Percentiles rank a stretch among this genome's conserved stretches.
Evolutionary conservation across 352 stramenopile genomes (phyloP).

Genomic region (Aphanomyces euteiches): DNA sequence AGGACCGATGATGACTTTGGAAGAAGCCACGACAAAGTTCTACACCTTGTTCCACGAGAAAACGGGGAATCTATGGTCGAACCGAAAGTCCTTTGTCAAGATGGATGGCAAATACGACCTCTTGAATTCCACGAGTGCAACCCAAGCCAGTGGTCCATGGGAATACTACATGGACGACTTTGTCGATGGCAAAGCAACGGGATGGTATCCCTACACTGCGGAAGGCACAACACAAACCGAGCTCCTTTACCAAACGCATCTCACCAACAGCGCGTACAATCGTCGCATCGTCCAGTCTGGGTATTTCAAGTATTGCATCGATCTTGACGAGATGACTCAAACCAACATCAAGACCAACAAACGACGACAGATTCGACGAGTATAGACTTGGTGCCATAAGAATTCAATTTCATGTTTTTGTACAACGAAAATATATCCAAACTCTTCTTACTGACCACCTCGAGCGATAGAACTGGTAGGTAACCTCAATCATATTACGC

Average conservation of each 20-base stretch:
- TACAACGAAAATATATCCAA: too few species aligned
- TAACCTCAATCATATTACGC: too few species aligned
- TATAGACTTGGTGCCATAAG: too few species aligned
- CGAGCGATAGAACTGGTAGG: too few species aligned
- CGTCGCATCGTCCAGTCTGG: slow-evolving; percentile 35
- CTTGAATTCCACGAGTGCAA: not conserved
- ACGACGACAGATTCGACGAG: slow-evolving; percentile 31
- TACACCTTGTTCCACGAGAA: slow-evolving; percentile 11
- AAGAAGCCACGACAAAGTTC: not conserved
- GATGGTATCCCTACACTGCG: slow-evolving; percentile 37
- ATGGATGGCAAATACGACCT: slow-evolving; percentile 18
- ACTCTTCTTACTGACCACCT: too few species aligned
- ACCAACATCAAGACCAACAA: slow-evolving; percentile 34
- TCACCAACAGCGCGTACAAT: slow-evolving; percentile 31
- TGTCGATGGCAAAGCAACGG: slow-evolving; percentile 34
- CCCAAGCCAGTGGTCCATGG: not conserved
- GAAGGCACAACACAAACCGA: slow-evolving; percentile 29
- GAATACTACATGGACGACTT: slow-evolving; percentile 29
- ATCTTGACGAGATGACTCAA: slow-evolving; percentile 31
- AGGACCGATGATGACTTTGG: not conserved
- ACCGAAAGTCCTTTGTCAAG: not conserved
- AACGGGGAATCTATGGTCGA: slow-evolving; percentile 8
- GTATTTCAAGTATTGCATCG: slow-evolving; percentile 32
- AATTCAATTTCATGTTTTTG: too few species aligned
- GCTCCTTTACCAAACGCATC: slow-evolving; percentile 31